Percentiles rank a stretch among this genome's conserved stretches.
phyloP scores from a whole-genome alignment of 2,329 filamentous ascomycete species.

The Paracoccidioides brasiliensis region DNA sequence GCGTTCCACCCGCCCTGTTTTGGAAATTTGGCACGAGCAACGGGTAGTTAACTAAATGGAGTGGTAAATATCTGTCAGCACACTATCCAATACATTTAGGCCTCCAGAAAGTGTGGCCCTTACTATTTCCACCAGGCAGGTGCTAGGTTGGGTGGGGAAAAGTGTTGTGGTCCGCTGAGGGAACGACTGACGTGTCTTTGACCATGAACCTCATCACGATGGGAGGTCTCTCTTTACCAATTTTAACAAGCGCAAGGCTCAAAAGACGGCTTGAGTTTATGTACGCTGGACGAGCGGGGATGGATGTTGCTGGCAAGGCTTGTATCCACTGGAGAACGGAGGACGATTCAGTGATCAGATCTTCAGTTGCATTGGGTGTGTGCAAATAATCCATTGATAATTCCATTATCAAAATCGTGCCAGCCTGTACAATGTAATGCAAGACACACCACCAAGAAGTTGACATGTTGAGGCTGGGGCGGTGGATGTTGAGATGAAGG shows the following conservation, averaged over 20 bases:
- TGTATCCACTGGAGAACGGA: slow-evolving; percentile 24
- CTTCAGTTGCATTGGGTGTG: slow-evolving; percentile 14
- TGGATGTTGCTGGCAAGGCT: slow-evolving; percentile 18
- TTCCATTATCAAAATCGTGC: slow-evolving; percentile 25
- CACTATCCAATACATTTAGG: neutral
- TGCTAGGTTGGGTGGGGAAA: neutral
- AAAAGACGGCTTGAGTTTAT: slow-evolving; percentile 7
- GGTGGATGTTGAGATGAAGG: slow-evolving; percentile 19
- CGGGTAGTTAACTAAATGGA: too few species aligned
- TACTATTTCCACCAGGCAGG: neutral
- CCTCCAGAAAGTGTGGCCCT: neutral
- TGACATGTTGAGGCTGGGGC: slow-evolving; percentile 17
- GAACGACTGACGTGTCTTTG: neutral
- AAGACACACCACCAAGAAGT: slow-evolving; percentile 31
- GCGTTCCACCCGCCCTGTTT: too few species aligned
- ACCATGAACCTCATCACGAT: neutral
- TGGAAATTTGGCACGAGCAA: too few species aligned
- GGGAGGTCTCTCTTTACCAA: neutral
- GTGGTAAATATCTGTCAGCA: neutral
- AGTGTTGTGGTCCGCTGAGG: neutral
- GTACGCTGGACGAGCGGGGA: slow-evolving; percentile 20
- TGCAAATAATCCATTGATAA: slow-evolving; percentile 19
- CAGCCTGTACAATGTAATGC: slow-evolving; percentile 28
- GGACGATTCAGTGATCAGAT: slow-evolving; percentile 17
- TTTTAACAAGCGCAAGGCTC: slow-evolving; percentile 6